Base-by-base conservation (phyloP, 352 stramenopile species). In the Pythium biforme region DNA sequence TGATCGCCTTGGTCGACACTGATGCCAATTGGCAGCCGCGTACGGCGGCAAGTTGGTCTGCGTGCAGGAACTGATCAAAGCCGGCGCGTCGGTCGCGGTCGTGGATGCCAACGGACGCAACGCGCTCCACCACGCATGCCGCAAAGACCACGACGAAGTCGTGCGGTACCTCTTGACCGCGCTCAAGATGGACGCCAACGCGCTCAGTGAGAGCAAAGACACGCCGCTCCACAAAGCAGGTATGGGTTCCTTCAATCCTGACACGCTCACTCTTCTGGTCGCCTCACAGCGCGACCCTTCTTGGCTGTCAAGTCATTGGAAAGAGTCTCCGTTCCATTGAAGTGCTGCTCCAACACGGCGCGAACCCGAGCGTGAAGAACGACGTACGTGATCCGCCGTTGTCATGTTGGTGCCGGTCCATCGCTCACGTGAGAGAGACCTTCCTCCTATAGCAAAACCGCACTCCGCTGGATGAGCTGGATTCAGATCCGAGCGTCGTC, bases 211-310 rank as follows among this genome's bases (percentile, higher is more conserved):
- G 65, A 85, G 82, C 64, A 79, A 79, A 51, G 81, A 91, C 62
- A 93, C 83, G 12, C 81, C 83, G 20, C 66, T 93, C 52, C 83
- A 91, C 55, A 93, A 93, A 84, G 83, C 83, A 67, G 81, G 81
- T 90, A 15, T 11, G 55, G 29, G 20, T 14, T 51, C 43, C 26
- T 11, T 27, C n/a, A n/a, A n/a, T n/a, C n/a, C n/a, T n/a, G n/a
- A n/a, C n/a, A n/a, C n/a, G n/a, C n/a, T n/a, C n/a, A n/a, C n/a
- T n/a, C n/a, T n/a, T n/a, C n/a, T n/a, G n/a, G n/a, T n/a, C n/a
- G n/a, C n/a, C n/a, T n/a, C n/a, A n/a, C n/a, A n/a, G n/a, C n/a
- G n/a, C n/a, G n/a, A n/a, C n/a, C n/a, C n/a, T n/a, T n/a, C n/a
- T n/a, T n/a, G n/a, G n/a, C n/a, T n/a, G 64, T 65, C 27, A n/a